A percentile compares a stretch with the other conserved stretches of the same genome.
These are phyloP conservation scores for Babesia sp. DNA, from an alignment of 169 alveolate species.

Conservation along the genomic window DNA sequence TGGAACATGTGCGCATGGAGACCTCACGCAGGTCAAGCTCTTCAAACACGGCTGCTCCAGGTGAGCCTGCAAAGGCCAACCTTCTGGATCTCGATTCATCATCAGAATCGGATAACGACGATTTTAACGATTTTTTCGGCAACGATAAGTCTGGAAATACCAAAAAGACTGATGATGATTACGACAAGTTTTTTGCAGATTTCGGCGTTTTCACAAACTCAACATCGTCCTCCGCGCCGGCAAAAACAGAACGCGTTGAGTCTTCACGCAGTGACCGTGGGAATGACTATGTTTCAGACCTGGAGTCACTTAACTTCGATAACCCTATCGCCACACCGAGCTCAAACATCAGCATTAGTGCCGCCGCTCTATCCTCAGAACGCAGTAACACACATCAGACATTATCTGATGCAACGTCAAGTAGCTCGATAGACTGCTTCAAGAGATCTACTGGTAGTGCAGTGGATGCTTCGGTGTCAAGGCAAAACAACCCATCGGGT, in stretches of 20 bases:
- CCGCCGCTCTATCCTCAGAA: not conserved
- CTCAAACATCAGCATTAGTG: too few relatives aligned
- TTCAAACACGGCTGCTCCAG: not conserved
- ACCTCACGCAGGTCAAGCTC: not conserved
- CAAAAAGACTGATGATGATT: constrained; percentile 24
- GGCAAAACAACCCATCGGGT: not conserved
- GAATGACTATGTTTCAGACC: constrained; percentile 8
- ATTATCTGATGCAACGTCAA: not conserved
- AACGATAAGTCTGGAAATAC: not conserved
- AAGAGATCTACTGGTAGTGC: too few relatives aligned
- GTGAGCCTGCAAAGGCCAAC: not conserved
- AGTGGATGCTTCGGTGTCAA: too few relatives aligned
- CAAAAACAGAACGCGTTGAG: not conserved
- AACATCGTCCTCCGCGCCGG: not conserved
- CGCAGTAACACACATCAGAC: not conserved
- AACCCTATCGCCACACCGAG: not conserved
- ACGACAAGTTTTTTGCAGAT: constrained; percentile 44
- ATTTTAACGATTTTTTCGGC: constrained; percentile 5
- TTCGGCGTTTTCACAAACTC: constrained; percentile 14
- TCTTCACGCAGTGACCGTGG: not conserved
- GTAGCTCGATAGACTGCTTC: too few relatives aligned
- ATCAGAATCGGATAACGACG: constrained; percentile 34
- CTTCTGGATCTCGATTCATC: constrained; percentile 18
- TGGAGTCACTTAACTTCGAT: constrained; percentile 10
- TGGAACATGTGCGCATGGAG: constrained; percentile 16